Evolutionary conservation across 2,329 filamentous ascomycete species (phyloP).

Genomic region (Pseudogymnoascus sp.): DNA sequence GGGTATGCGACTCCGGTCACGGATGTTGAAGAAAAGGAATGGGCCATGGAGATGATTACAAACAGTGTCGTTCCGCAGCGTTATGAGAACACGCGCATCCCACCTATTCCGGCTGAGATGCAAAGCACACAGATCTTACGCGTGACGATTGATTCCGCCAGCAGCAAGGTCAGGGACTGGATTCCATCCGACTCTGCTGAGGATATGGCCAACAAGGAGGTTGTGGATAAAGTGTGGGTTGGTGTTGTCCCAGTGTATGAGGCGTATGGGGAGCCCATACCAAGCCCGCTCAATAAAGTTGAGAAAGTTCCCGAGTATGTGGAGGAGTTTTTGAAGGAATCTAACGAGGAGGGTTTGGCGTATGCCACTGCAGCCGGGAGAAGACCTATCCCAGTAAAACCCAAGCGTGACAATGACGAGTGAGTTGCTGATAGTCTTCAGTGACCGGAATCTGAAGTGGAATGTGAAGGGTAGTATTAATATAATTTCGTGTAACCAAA

Average conservation of each 20-base stretch:
- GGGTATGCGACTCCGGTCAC: slow-evolving; percentile 63
- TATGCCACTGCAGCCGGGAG: background rate
- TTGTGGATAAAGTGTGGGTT: slow-evolving; percentile 42
- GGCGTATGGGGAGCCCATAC: slow-evolving; percentile 39
- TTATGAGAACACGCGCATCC: slow-evolving; percentile 60
- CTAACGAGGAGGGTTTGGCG: slow-evolving; percentile 34
- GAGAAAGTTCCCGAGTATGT: slow-evolving; percentile 47
- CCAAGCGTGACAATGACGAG: background rate
- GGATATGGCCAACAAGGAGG: slow-evolving; percentile 37
- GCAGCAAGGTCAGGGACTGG: slow-evolving; percentile 64
- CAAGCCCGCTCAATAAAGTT: slow-evolving; percentile 17
- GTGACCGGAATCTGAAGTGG: background rate
- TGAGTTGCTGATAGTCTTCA: background rate
- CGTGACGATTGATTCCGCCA: slow-evolving; percentile 60
- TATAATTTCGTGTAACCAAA: background rate
- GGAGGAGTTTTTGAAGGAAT: slow-evolving; percentile 39
- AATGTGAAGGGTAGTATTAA: background rate
- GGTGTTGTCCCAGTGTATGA: slow-evolving; percentile 56
- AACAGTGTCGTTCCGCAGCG: slow-evolving; percentile 61
- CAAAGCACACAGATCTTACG: slow-evolving; percentile 64
- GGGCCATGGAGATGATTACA: slow-evolving; percentile 71
- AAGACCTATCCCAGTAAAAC: background rate
- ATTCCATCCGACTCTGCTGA: slow-evolving; percentile 46
- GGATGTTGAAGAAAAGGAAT: slow-evolving; percentile 61
- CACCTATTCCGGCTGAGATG: slow-evolving; percentile 66